Percentiles rank a stretch among this genome's conserved stretches.
These are phyloP conservation scores for Physcia stellaris DNA, from an alignment of 495 filamentous ascomycete genomes.

Conservation along the genomic window DNA sequence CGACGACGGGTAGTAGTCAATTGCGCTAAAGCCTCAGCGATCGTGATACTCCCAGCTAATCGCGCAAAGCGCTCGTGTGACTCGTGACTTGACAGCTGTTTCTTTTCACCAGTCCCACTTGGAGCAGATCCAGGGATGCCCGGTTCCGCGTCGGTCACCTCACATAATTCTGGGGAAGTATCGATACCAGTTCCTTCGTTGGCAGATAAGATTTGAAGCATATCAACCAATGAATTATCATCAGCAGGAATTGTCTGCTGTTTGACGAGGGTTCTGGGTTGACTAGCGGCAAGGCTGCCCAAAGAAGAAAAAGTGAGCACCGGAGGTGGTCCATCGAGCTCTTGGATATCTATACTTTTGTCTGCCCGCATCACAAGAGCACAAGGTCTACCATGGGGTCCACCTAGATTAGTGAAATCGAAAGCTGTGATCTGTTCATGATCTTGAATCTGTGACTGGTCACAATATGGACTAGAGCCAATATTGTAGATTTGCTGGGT, in stretches of 20 bases:
- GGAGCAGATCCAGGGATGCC: too few species aligned
- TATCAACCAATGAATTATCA: background rate
- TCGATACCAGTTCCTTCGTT: background rate
- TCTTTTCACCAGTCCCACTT: background rate
- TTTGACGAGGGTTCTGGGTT: constrained; percentile 4
- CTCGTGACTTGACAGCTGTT: constrained; percentile 29
- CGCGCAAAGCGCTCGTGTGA: constrained; percentile 25
- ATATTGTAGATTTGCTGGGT: constrained; percentile 37
- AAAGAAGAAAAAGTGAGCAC: constrained; percentile 33
- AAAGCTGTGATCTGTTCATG: constrained; percentile 66
- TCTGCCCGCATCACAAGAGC: constrained; percentile 55
- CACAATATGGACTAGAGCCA: constrained; percentile 29
- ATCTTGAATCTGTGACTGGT: constrained; percentile 31
- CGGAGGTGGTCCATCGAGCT: constrained; percentile 44
- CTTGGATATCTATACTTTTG: constrained; percentile 50
- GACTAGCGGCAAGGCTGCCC: constrained; percentile 26
- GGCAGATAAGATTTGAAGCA: background rate
- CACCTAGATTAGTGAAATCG: constrained; percentile 63
- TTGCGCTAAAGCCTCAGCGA: constrained; percentile 29
- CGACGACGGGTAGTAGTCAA: constrained; percentile 33
- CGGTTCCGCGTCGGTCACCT: background rate
- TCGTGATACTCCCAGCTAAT: constrained; percentile 17
- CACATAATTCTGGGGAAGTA: background rate
- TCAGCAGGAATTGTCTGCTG: background rate
- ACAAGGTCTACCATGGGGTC: constrained; percentile 42